Conservation (phyloP, 1,284 basidiomycete species). For the Pseudomicrostroma phylloplanum region DNA sequence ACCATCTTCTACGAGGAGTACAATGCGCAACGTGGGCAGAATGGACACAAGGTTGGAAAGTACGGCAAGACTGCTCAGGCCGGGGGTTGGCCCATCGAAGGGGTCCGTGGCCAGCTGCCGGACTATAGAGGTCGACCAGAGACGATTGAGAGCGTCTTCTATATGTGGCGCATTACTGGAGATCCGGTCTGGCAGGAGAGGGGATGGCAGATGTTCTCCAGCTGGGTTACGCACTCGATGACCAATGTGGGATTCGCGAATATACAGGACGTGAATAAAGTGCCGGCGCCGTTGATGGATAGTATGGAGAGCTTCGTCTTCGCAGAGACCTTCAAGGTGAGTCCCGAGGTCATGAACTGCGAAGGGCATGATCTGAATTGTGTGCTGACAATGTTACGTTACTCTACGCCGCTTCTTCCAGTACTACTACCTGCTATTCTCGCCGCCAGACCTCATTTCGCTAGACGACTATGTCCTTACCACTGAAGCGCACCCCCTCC, state of each 20-base stretch:
- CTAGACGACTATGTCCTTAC: conserved; percentile 59
- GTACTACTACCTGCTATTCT: conserved; percentile 53
- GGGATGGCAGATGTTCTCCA: conserved; percentile 60
- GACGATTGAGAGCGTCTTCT: conserved; percentile 58
- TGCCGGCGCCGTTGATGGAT: conserved; percentile 46
- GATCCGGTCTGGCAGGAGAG: conserved; percentile 58
- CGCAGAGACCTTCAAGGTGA: conserved; percentile 56
- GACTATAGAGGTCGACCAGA: conserved; percentile 54
- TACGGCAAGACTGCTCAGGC: conserved; percentile 30
- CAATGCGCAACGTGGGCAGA: too few relatives aligned
- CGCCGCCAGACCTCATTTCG: conserved; percentile 55
- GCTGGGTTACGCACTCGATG: conserved; percentile 55
- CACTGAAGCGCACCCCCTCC: conserved; percentile 52
- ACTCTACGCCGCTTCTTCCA: not conserved
- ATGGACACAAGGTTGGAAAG: conserved; percentile 12
- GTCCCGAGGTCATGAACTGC: conserved; percentile 55
- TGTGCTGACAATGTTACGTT: not conserved
- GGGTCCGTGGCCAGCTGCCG: conserved; percentile 27
- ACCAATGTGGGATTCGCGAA: conserved; percentile 52
- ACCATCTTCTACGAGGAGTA: conserved; percentile 26
- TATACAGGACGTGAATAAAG: conserved; percentile 52
- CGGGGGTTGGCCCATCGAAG: conserved; percentile 40
- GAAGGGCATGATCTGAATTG: not conserved
- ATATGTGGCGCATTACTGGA: conserved; percentile 58
- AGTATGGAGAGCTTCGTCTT: conserved; percentile 58